A percentile compares a stretch with the other conserved stretches of the same genome.
phyloP scores from a whole-genome alignment of 2,329 filamentous ascomycete species.

The Cryphonectria carpinicola region DNA sequence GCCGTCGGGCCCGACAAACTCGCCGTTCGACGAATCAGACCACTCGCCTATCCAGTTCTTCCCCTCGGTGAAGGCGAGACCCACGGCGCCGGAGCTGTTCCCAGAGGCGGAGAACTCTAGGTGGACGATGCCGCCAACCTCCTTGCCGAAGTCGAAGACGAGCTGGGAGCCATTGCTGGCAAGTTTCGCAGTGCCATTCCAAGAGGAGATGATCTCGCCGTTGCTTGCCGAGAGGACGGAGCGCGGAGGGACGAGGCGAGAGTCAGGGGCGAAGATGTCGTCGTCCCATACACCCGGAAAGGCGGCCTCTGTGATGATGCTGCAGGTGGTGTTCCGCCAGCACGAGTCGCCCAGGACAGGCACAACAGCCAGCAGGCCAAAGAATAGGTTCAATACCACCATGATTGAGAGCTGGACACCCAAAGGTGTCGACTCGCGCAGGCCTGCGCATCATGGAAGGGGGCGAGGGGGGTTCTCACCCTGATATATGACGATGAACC shows the following conservation, averaged over 20 bases:
- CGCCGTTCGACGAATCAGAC: constrained; percentile 53
- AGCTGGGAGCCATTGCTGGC: constrained; percentile 54
- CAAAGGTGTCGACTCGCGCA: neutral
- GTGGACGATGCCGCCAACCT: constrained; percentile 60
- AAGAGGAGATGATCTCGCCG: constrained; percentile 37
- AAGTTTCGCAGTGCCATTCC: constrained; percentile 33
- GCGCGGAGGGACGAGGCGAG: constrained; percentile 52
- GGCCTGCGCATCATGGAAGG: neutral
- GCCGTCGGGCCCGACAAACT: constrained; percentile 48
- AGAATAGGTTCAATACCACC: constrained; percentile 12
- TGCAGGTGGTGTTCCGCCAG: constrained; percentile 60
- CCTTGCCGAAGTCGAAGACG: constrained; percentile 62
- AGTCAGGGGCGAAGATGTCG: constrained; percentile 59
- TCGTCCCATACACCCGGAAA: constrained; percentile 63
- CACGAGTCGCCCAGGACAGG: constrained; percentile 42
- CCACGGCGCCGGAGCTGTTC: constrained; percentile 41
- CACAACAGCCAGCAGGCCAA: constrained; percentile 36
- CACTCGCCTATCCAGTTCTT: constrained; percentile 51
- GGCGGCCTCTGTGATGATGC: constrained; percentile 49
- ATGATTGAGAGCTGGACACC: constrained; percentile 9
- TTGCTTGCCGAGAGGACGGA: constrained; percentile 44
- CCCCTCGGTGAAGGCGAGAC: constrained; percentile 52
- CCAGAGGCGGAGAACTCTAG: constrained; percentile 52
- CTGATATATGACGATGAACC: neutral
- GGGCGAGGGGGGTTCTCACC: neutral